A percentile compares a stretch with the other conserved stretches of the same genome.
These are phyloP conservation scores for Nicotiana otophora DNA, from an alignment of 257 asterid species.

Conservation along the genomic window DNA sequence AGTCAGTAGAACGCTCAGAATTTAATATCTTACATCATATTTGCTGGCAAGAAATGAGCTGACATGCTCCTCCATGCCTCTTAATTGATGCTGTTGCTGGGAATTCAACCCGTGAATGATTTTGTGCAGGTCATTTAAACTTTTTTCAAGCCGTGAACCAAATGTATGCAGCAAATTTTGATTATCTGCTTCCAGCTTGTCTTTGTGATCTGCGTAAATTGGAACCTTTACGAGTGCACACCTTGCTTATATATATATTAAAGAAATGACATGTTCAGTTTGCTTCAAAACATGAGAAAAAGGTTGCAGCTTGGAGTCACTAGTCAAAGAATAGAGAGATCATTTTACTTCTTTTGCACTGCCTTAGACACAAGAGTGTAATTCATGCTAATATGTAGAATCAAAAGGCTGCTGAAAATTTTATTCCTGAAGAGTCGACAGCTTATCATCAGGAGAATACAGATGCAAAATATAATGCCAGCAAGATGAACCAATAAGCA, in stretches of 20 bases:
- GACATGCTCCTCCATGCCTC: constrained; percentile 42
- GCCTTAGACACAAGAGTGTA: neutral
- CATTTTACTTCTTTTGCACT: neutral
- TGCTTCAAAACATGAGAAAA: neutral
- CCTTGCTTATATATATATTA: neutral
- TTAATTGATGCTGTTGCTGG: constrained; percentile 64
- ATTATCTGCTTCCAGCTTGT: constrained; percentile 59
- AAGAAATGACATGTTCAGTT: neutral
- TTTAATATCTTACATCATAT: constrained; percentile 42
- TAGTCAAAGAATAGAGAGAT: neutral
- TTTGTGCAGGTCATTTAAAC: constrained; percentile 61
- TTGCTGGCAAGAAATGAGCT: constrained; percentile 53
- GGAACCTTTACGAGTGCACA: neutral
- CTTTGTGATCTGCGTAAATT: constrained; percentile 53
- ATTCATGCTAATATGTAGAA: neutral
- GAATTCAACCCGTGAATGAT: constrained; percentile 46
- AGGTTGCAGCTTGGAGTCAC: neutral
- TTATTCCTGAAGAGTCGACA: neutral
- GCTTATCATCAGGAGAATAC: neutral
- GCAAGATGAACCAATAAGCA: neutral
- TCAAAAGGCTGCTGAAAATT: neutral
- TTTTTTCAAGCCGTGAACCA: constrained; percentile 54
- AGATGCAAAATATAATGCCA: neutral
- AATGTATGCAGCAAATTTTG: constrained; percentile 49
- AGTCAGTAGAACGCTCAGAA: neutral